Conservation (phyloP, 2,329 filamentous ascomycete genomes). For the Trichoderma afroharzianum region DNA sequence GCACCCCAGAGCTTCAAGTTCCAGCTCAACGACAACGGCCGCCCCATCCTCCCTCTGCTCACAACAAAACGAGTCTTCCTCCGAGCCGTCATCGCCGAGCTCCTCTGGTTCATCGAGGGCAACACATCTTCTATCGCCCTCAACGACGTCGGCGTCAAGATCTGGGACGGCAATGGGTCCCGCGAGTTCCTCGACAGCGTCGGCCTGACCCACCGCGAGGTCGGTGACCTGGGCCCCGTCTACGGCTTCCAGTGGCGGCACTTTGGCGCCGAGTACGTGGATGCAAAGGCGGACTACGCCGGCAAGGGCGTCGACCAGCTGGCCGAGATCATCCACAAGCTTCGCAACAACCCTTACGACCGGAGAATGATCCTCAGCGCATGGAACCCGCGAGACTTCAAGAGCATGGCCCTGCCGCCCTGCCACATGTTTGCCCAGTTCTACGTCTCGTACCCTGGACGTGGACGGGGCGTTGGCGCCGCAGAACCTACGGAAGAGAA, state of each 20-base stretch:
- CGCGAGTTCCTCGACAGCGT: conserved; percentile 85
- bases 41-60: conserved; percentile 78
- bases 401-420: conserved; percentile 86
- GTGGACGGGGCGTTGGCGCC: conserved; percentile 3
- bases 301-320: conserved; percentile 92
- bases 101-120: conserved; percentile 92
- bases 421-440: conserved; percentile 99
- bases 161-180: conserved; percentile 97
- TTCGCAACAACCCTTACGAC: conserved; percentile 81
- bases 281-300: conserved; percentile 75
- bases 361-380: conserved; percentile 84
- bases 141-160: conserved; percentile 78
- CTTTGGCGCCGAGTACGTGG: conserved; percentile 87
- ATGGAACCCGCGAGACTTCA: conserved; percentile 87
- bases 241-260: conserved; percentile 99
- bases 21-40: conserved; percentile 61
- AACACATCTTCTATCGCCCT: conserved; percentile 76
- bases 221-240: conserved; percentile 85
- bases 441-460: conserved; percentile 72
- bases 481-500: conserved; percentile 22
- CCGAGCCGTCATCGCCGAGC: conserved; percentile 82
- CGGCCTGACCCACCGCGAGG: conserved; percentile 75
- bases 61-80: conserved; percentile 97
- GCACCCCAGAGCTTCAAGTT: conserved; percentile 86
- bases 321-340: conserved; percentile 81